These are phyloP conservation scores for Calycina herbarum DNA, from an alignment of 2,329 filamentous ascomycete genomes.

Conservation along the genomic window DNA sequence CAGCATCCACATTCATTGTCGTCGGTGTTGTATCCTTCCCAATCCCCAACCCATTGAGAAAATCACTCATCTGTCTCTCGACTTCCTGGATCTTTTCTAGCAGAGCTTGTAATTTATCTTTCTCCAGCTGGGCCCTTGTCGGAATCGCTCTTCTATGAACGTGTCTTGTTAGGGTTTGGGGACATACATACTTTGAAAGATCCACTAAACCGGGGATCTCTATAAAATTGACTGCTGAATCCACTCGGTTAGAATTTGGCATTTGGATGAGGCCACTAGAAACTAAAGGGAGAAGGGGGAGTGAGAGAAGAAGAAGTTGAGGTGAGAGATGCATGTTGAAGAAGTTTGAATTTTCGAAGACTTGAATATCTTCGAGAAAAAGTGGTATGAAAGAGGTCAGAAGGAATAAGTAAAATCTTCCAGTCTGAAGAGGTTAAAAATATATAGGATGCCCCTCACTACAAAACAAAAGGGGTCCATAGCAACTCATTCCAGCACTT, in stretches of 20 bases:
- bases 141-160: background rate
- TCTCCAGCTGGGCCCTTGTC: background rate
- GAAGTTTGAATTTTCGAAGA: background rate
- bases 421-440: background rate
- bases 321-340: background rate
- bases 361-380: background rate
- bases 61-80: background rate
- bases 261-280: background rate
- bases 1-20: slow-evolving; percentile 15
- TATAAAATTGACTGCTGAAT: background rate
- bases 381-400: background rate
- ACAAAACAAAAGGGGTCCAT: background rate
- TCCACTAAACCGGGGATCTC: background rate
- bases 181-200: background rate
- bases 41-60: background rate
- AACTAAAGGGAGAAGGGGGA: background rate
- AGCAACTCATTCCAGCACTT: background rate
- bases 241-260: background rate
- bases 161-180: background rate
- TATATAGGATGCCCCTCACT: background rate
- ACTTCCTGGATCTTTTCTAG: background rate
- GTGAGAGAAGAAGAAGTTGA: background rate
- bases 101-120: background rate
- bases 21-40: background rate
- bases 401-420: background rate